phyloP scores from a whole-genome alignment of 495 filamentous ascomycete species.

The Penicillium flavigenum region DNA sequence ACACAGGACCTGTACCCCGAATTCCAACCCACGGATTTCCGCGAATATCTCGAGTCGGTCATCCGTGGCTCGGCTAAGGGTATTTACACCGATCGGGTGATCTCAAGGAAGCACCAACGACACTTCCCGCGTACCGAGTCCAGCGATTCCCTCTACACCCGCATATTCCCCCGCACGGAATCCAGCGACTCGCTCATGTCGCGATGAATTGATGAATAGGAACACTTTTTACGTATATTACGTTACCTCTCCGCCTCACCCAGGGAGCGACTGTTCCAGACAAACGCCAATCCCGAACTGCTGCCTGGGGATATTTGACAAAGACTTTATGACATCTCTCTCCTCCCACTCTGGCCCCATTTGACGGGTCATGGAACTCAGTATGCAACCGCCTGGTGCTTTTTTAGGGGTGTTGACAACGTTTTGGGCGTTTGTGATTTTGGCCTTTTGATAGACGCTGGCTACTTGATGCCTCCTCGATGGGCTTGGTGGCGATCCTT shows the following conservation, averaged over 20 bases:
- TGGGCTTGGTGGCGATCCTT: constrained; percentile 22
- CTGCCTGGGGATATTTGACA: constrained; percentile 15
- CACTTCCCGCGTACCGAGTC: constrained; percentile 47
- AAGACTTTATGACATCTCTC: constrained; percentile 16
- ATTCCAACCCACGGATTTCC: constrained; percentile 42
- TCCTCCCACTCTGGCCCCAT: constrained; percentile 11
- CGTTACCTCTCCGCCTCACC: constrained; percentile 5
- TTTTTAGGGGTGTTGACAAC: constrained; percentile 7
- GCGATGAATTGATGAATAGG: constrained; percentile 27
- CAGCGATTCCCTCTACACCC: constrained; percentile 44
- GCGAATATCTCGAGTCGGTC: constrained; percentile 43
- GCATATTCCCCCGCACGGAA: constrained; percentile 45
- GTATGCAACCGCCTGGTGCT: constrained; percentile 15
- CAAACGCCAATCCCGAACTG: constrained; percentile 13
- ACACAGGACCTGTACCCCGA: constrained; percentile 58
- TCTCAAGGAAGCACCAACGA: constrained; percentile 45
- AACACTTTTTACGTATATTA: constrained; percentile 2
- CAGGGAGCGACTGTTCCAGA: constrained; percentile 17
- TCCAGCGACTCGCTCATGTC: constrained; percentile 48
- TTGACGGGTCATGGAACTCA: constrained; percentile 15
- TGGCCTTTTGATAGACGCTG: constrained; percentile 24
- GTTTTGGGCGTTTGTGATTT: constrained; percentile 27
- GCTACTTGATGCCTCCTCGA: constrained; percentile 15
- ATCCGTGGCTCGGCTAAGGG: constrained; percentile 44
- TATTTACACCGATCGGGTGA: constrained; percentile 45